phyloP scores from a whole-genome alignment of 495 filamentous ascomycete genomes.

The Wilcoxina mikolae region DNA sequence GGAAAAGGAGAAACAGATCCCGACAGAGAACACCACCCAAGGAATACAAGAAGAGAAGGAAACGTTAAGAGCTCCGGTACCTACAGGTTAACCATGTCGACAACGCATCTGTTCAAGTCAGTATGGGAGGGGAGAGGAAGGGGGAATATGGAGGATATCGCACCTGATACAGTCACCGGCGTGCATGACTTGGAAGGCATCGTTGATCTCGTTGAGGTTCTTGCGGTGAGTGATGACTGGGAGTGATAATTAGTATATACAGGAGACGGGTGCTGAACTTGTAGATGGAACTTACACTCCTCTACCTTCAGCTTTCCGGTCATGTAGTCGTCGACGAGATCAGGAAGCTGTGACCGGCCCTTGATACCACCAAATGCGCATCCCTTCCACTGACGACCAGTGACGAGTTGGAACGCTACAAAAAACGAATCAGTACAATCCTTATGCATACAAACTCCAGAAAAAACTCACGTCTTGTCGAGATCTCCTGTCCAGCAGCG shows the following conservation, averaged over 20 bases:
- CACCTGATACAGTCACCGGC: constrained; percentile 88
- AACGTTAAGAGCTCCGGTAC: neutral
- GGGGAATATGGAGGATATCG: constrained; percentile 29
- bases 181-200: constrained; percentile 88
- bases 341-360: constrained; percentile 80
- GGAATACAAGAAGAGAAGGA: neutral
- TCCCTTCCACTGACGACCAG: constrained; percentile 92
- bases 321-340: constrained; percentile 81
- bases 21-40: neutral
- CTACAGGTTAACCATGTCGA: constrained; percentile 24
- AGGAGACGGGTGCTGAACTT: neutral
- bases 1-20: neutral
- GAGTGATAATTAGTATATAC: constrained; percentile 4
- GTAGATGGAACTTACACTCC: constrained; percentile 45
- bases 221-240: constrained; percentile 85
- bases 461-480: constrained; percentile 68
- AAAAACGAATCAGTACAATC: constrained; percentile 1
- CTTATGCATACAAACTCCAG: neutral
- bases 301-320: constrained; percentile 87
- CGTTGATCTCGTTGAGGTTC: constrained; percentile 64
- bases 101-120: constrained; percentile 17
- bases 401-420: constrained; percentile 94
- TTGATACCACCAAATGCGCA: constrained; percentile 98
- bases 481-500: constrained; percentile 92
- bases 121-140: neutral